phyloP scores from a whole-genome alignment of 768 basidiomycete genomes.

The Melanogaster broomeanus region DNA sequence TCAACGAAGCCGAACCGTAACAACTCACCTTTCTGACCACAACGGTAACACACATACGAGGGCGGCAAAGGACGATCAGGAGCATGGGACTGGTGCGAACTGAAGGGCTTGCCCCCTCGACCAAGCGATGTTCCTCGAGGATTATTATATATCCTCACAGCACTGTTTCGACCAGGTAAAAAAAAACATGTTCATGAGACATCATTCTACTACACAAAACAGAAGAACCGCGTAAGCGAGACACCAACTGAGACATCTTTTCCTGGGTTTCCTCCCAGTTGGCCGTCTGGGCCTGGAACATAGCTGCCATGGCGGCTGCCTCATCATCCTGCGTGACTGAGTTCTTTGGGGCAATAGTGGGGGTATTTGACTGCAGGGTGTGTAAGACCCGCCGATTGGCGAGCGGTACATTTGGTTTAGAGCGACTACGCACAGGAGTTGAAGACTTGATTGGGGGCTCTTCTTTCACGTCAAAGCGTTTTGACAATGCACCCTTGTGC shows the following conservation, averaged over 20 bases:
- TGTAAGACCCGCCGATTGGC: slow-evolving; percentile 26
- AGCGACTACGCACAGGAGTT: slow-evolving; percentile 34
- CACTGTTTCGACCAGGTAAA: slow-evolving; percentile 50
- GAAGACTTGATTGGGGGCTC: slow-evolving; percentile 39
- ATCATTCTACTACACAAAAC: slow-evolving; percentile 63
- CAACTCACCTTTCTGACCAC: slow-evolving; percentile 89
- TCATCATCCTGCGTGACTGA: slow-evolving; percentile 71
- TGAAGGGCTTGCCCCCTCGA: slow-evolving; percentile 55
- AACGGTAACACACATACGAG: slow-evolving; percentile 98
- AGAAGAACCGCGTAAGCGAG: slow-evolving; percentile 54
- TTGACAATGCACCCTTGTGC: slow-evolving; percentile 81
- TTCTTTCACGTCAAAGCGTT: slow-evolving; percentile 87
- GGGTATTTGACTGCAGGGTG: slow-evolving; percentile 37
- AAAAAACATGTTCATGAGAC: slow-evolving; percentile 71
- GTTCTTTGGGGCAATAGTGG: slow-evolving; percentile 36
- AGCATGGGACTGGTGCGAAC: slow-evolving; percentile 50
- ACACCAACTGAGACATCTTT: slow-evolving; percentile 99
- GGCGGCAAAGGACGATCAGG: slow-evolving; percentile 82
- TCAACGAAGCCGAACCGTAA: background rate
- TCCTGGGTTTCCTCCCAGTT: slow-evolving; percentile 99
- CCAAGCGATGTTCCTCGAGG: slow-evolving; percentile 64
- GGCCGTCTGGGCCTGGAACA: slow-evolving; percentile 92
- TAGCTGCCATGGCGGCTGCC: slow-evolving; percentile 94
- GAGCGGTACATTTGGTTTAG: slow-evolving; percentile 23
- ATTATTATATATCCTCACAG: slow-evolving; percentile 65